Base-by-base conservation (phyloP, 345 rosid genomes). In the Capsella bursapastoris region DNA sequence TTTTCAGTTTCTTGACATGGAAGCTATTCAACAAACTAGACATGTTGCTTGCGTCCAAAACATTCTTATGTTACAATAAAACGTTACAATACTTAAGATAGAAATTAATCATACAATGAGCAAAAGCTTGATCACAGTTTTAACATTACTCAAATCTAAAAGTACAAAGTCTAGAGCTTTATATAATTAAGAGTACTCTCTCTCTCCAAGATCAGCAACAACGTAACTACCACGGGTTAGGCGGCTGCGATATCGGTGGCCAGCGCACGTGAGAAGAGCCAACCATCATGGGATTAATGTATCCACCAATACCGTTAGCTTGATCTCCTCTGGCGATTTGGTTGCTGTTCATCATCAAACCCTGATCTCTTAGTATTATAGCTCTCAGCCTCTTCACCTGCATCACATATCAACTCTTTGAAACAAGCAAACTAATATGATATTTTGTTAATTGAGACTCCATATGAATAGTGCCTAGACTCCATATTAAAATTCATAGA, bases 321-420 rank as follows among this genome's bases (percentile, higher is more conserved):
- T 53, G 58, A 53, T 1, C 5, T 28, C 58, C 35, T 10, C 4
- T 8, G n/a, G 14, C 10, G 0, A 38, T 60, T 22, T 38, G 64
- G 18, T 11, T 9, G n/a, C 4, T 65, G n/a, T 15, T n/a, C 50
- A n/a, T 64, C 55, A 29, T 64, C 43, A 64, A 64, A 31, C 63
- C 8, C 27, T 47, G 56, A 15, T 64, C 53, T 45, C 38, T 64
- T 14, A 45, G 53, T 64, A 64, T 64, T 9, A 32, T 62, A 43
- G 18, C 69, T 47, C 28, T 64, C 14, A 64, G 29, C 15, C 48
- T 64, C 11, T 31, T 64, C 40, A 88, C 66, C 66, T 62, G 3
- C 52, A 27, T 62, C 22, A 25, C 13, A 27, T 25, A 27, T 27
- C 51, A 41, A 43, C 16, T 53, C 35, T 27, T 53, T 31, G 56